phyloP scores from a whole-genome alignment of 352 stramenopile species.

The Peronospora farinosa region DNA sequence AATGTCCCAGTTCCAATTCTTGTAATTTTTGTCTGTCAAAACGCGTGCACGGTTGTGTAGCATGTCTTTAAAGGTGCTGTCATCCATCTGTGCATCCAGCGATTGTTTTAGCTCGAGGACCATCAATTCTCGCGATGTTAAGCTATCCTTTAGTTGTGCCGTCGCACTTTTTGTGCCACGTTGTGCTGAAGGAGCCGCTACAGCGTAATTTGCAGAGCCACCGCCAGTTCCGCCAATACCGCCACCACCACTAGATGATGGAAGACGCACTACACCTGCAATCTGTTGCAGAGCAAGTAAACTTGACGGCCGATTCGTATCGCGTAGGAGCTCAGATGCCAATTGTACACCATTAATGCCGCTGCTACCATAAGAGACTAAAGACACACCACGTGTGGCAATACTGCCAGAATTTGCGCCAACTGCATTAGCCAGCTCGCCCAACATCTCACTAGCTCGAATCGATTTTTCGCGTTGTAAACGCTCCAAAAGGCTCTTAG shows the following conservation, averaged over 20 bases:
- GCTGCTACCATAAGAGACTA: constrained; percentile 76
- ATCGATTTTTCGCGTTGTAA: constrained; percentile 83
- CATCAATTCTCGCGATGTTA: constrained; percentile 81
- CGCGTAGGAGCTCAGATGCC: constrained; percentile 76
- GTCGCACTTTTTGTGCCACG: constrained; percentile 37
- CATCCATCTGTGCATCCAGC: constrained; percentile 85
- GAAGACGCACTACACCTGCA: constrained; percentile 32
- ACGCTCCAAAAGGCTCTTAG: constrained; percentile 65
- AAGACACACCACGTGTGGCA: constrained; percentile 55
- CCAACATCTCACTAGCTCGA: constrained; percentile 78
- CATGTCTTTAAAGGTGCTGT: constrained; percentile 87
- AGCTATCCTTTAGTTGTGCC: constrained; percentile 49
- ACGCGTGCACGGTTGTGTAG: constrained; percentile 81
- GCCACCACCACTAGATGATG: constrained; percentile 24
- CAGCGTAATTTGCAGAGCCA: constrained; percentile 29
- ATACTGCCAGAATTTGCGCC: constrained; percentile 69
- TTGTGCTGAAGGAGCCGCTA: constrained; percentile 29
- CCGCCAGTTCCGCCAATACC: constrained; percentile 21
- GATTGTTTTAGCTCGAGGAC: constrained; percentile 83
- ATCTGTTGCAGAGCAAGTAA: constrained; percentile 36
- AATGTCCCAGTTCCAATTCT: constrained; percentile 89
- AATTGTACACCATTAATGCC: constrained; percentile 85
- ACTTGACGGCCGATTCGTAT: constrained; percentile 79
- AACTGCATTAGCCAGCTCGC: constrained; percentile 72
- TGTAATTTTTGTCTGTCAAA: constrained; percentile 86